A percentile compares a stretch with the other conserved stretches of the same genome.
phyloP scores from a whole-genome alignment of 75 land plant genomes.

The Selaginella moellendorffii region DNA sequence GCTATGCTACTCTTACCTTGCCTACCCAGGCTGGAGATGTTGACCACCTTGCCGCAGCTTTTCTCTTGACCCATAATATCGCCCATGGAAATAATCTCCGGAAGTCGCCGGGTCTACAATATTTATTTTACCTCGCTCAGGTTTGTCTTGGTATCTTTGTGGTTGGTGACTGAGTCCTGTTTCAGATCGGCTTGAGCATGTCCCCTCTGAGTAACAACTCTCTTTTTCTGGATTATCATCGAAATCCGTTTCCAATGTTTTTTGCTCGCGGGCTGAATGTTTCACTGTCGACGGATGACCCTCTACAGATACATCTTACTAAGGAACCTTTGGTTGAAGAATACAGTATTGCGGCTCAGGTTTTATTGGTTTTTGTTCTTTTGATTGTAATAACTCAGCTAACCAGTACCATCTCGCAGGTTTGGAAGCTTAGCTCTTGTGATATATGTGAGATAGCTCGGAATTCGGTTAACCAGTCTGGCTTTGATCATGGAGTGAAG shows the following conservation, averaged over 20 bases:
- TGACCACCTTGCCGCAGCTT: background rate
- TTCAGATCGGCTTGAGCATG: slow-evolving; percentile 6
- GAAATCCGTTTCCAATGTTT: slow-evolving; percentile 10
- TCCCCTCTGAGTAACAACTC: slow-evolving; percentile 8
- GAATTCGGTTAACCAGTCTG: background rate
- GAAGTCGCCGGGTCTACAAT: slow-evolving; percentile 6
- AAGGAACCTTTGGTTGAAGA: slow-evolving; percentile 9
- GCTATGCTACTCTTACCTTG: too few species aligned
- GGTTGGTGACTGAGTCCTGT: background rate
- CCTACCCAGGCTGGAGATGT: slow-evolving; percentile 5
- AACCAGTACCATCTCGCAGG: too few species aligned
- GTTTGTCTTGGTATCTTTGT: background rate
- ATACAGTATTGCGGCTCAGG: slow-evolving; percentile 8
- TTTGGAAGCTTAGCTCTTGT: background rate
- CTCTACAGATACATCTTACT: slow-evolving; percentile 9
- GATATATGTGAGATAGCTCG: slow-evolving; percentile 6
- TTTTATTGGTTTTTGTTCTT: background rate
- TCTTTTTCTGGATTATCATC: slow-evolving; percentile 6
- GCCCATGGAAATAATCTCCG: slow-evolving; percentile 7
- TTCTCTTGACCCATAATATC: slow-evolving; percentile 2
- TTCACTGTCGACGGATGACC: slow-evolving; percentile 6
- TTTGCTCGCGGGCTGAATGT: slow-evolving; percentile 7
- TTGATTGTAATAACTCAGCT: background rate
- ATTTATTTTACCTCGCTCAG: slow-evolving; percentile 5
- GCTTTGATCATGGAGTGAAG: slow-evolving; percentile 3